Evolutionary conservation across 257 asterid species (phyloP).

Genomic region (Solanum paucissectum): DNA sequence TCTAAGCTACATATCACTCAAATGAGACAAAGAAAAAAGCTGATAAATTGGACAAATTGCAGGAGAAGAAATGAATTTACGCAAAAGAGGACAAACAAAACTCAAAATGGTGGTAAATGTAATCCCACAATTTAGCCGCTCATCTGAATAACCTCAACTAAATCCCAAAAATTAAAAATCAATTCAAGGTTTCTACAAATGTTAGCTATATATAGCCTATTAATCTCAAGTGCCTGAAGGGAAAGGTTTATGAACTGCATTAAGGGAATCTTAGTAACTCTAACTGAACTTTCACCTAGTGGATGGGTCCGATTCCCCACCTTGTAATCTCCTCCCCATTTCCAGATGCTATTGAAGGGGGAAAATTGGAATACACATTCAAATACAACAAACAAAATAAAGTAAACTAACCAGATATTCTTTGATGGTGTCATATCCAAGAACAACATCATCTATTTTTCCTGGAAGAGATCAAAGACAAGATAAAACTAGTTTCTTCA

Average conservation of each 20-base stretch:
- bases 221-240: neutral
- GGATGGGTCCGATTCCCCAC: neutral
- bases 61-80: neutral
- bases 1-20: neutral
- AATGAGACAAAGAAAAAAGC: neutral
- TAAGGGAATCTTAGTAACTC: neutral
- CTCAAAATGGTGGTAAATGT: neutral
- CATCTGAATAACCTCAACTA: neutral
- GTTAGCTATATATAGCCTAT: neutral
- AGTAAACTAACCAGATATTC: slow-evolving; percentile 38
- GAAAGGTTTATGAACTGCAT: neutral
- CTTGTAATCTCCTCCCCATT: neutral
- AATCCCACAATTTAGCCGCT: neutral
- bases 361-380: neutral
- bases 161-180: neutral
- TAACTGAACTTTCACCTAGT: neutral
- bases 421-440: slow-evolving; percentile 60
- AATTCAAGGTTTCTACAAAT: neutral
- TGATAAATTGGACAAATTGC: neutral
- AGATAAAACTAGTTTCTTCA: neutral
- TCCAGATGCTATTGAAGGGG: neutral
- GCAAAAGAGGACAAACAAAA: neutral
- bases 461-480: slow-evolving; percentile 21
- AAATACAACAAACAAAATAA: neutral
- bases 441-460: slow-evolving; percentile 54